A percentile compares a stretch with the other conserved stretches of the same genome.
Evolutionary conservation across 2,329 filamentous ascomycete species (phyloP).

Genomic region (Coleophoma eucalyptorum): DNA sequence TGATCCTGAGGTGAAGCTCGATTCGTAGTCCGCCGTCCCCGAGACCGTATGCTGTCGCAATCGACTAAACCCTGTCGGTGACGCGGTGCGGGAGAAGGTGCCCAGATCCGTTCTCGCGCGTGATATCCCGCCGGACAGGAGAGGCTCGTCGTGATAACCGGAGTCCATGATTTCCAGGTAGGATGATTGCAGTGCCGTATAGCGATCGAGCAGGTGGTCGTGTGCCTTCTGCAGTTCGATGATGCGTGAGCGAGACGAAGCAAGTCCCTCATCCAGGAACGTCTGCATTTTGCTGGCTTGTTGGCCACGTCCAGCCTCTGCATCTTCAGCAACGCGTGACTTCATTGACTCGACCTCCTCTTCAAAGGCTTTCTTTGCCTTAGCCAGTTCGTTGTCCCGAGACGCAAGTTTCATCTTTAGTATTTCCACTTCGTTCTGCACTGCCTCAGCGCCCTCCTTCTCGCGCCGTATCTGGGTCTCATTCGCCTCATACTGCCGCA

Average conservation of each 20-base stretch:
- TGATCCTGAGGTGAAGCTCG: not conserved
- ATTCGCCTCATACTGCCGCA: conserved; percentile 60
- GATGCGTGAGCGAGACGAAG: conserved; percentile 41
- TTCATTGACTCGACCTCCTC: conserved; percentile 43
- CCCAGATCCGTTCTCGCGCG: not conserved
- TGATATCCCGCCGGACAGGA: conserved; percentile 5
- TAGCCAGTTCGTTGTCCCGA: conserved; percentile 44
- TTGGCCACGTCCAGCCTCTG: not conserved
- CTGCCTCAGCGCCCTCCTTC: conserved; percentile 52
- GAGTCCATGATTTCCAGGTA: conserved; percentile 30
- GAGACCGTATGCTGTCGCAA: conserved; percentile 1
- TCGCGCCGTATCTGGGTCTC: conserved; percentile 57
- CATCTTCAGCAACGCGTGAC: conserved; percentile 10
- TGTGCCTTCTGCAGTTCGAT: conserved; percentile 47
- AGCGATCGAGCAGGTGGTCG: conserved; percentile 42
- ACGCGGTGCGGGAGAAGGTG: not conserved
- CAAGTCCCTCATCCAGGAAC: conserved; percentile 37
- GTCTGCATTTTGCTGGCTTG: not conserved
- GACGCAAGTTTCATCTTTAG: conserved; percentile 54
- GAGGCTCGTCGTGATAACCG: conserved; percentile 25
- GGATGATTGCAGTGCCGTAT: conserved; percentile 44
- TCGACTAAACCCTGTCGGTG: not conserved
- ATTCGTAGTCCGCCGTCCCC: not conserved
- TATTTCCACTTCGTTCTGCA: conserved; percentile 55
- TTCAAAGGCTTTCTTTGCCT: conserved; percentile 36